These are phyloP conservation scores for Lyophyllum semitale DNA, from an alignment of 768 basidiomycete species.

Conservation along the genomic window DNA sequence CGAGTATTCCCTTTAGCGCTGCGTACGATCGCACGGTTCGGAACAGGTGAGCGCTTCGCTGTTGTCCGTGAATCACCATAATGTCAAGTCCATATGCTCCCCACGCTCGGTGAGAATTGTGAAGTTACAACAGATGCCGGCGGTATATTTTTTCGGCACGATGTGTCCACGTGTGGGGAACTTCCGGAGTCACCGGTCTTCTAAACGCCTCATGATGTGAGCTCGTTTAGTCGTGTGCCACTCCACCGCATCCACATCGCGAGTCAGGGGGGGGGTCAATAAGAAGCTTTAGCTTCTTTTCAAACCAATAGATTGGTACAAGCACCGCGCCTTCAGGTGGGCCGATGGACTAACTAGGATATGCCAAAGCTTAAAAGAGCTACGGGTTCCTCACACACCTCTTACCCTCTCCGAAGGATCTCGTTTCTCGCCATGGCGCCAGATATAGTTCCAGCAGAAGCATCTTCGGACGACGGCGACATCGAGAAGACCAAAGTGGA, in stretches of 20 bases:
- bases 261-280: background rate
- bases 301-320: background rate
- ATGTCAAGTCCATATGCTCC: background rate
- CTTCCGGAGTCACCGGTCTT: background rate
- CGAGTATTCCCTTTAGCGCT: too few species aligned
- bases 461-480: background rate
- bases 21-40: too few species aligned
- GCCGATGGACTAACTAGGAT: too few species aligned
- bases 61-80: background rate
- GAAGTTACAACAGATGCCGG: background rate
- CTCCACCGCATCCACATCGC: background rate
- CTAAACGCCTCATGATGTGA: background rate
- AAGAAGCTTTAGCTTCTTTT: background rate
- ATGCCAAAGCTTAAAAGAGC: background rate
- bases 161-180: background rate
- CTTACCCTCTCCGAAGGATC: constrained; percentile 12
- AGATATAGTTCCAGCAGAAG: background rate
- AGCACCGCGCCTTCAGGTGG: background rate
- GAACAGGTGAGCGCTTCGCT: too few species aligned
- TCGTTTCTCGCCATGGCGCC: background rate
- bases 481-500: constrained; percentile 15
- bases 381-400: background rate
- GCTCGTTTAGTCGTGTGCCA: too few species aligned
- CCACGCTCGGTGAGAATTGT: background rate
- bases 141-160: too few species aligned